Evolutionary conservation across 441 rosid species (phyloP), one percentile per base, ranked within the genome.

Genomic region (Aquilaria agallochum): DNA sequence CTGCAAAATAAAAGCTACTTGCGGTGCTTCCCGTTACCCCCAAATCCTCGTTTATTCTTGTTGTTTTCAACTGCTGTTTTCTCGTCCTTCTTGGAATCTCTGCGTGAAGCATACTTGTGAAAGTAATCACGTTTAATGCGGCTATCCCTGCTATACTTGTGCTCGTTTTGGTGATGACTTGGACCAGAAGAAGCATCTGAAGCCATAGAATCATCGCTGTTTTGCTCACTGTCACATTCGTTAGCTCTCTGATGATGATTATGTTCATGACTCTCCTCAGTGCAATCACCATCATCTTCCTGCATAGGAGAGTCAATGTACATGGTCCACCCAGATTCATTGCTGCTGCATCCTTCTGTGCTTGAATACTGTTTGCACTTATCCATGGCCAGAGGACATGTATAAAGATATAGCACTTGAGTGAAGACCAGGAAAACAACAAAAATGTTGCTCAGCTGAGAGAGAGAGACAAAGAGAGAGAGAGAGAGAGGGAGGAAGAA

Each of bases 281-380:
- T 63, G 68, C 74, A 76, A 8, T 75, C 76, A 0, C 63, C 61
- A 3, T 66, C 85, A 32, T 89, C 92, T 70, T 82, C 87, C 70
- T 81, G 56, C 72, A 70, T 78, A 9, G 98, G 93, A 9, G 96
- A 87, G 15, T 73, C 86, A 40, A 89, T 76, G 77, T 92, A 92
- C 59, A 68, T 81, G 14, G 98, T 92, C 98, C 96, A 92, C 20
- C 98, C 98, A 0, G 98, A 92, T 79, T 92, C 98, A 65, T 87
- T 92, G 84, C 96, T 92, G 78, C 95, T 87, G 50, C 92, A 83
- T 55, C 75, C 96, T 80, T 92, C 96, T 9, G 72, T 53, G 48
- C 68, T 58, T 27, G 54, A 31, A 56, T 48, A 59, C 51, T 71
- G 49, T 56, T 77, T 76, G 63, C 63, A 74, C 9, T 79, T 63